Evolutionary conservation across 345 rosid genomes (phyloP).

Genomic region (Cardamine chenopodiifolia): DNA sequence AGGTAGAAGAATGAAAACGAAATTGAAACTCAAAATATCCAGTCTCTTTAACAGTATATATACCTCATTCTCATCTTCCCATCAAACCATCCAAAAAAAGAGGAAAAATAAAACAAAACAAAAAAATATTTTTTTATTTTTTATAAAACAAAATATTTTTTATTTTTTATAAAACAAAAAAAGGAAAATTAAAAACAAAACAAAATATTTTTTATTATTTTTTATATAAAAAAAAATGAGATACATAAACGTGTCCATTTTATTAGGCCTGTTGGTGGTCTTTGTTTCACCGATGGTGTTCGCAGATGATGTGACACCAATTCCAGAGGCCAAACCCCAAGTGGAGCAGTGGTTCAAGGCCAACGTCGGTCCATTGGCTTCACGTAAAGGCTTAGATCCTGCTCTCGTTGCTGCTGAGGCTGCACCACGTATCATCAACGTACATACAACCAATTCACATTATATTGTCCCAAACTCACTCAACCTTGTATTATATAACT

Average conservation of each 20-base stretch:
- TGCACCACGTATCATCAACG: constrained; percentile 44
- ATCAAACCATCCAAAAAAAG: not conserved
- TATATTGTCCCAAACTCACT: constrained; percentile 4
- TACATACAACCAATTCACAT: constrained; percentile 33
- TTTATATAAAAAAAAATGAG: constrained; percentile 16
- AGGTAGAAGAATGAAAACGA: not conserved
- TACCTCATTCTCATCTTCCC: not conserved
- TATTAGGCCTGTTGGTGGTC: constrained; percentile 30
- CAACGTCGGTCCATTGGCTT: constrained; percentile 38
- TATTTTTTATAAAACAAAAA: not conserved
- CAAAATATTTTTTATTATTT: not conserved
- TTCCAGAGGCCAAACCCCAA: constrained; percentile 45
- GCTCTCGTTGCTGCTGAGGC: constrained; percentile 55
- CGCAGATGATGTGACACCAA: constrained; percentile 34
- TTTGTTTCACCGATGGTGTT: constrained; percentile 32
- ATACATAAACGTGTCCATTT: constrained; percentile 34
- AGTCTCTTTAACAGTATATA: constrained; percentile 13
- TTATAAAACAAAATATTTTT: constrained; percentile 3
- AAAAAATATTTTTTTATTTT: not conserved
- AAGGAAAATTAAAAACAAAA: no score
- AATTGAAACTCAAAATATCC: no score
- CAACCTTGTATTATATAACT: not conserved
- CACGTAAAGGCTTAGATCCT: constrained; percentile 52
- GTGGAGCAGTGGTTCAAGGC: constrained; percentile 47
- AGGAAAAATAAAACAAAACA: not conserved